Evolutionary conservation across 257 asterid species (phyloP).

Genomic region (Fraxinus cuspidata): DNA sequence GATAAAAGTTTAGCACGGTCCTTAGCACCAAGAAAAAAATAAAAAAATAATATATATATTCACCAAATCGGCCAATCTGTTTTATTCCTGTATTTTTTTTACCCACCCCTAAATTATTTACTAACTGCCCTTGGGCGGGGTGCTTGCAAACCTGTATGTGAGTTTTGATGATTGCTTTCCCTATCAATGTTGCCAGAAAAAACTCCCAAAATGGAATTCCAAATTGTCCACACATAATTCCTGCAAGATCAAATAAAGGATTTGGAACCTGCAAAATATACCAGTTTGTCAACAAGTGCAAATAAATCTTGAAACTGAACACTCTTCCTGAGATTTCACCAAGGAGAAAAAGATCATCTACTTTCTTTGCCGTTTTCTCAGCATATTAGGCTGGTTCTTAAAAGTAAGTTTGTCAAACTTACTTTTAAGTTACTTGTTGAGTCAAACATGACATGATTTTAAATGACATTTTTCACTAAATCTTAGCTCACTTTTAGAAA

Average conservation of each 20-base stretch:
- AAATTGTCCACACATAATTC: slow-evolving; percentile 96
- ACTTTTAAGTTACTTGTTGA: too few relatives aligned
- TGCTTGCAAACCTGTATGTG: slow-evolving; percentile 72
- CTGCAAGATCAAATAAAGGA: slow-evolving; percentile 96
- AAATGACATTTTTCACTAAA: too few relatives aligned
- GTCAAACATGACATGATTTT: too few relatives aligned
- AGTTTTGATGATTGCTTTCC: slow-evolving; percentile 90
- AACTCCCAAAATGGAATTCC: slow-evolving; percentile 92
- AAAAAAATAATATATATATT: background rate
- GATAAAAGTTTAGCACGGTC: background rate
- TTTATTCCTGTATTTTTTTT: background rate
- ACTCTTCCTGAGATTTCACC: too few relatives aligned
- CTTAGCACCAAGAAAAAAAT: too few relatives aligned
- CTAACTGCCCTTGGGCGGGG: background rate
- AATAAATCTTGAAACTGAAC: too few relatives aligned
- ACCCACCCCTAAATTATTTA: background rate
- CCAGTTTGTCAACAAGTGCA: slow-evolving; percentile 5
- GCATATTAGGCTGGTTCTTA: too few relatives aligned
- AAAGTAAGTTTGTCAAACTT: too few relatives aligned
- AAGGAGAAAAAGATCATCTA: too few relatives aligned
- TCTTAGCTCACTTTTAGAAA: too few relatives aligned
- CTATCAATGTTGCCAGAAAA: slow-evolving; percentile 80
- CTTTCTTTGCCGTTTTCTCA: too few relatives aligned
- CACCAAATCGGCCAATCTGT: background rate
- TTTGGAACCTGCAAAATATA: slow-evolving; percentile 69